These are phyloP conservation scores for Narthecium ossifragum DNA, from an alignment of 106 monocot genomes.

Conservation along the genomic window DNA sequence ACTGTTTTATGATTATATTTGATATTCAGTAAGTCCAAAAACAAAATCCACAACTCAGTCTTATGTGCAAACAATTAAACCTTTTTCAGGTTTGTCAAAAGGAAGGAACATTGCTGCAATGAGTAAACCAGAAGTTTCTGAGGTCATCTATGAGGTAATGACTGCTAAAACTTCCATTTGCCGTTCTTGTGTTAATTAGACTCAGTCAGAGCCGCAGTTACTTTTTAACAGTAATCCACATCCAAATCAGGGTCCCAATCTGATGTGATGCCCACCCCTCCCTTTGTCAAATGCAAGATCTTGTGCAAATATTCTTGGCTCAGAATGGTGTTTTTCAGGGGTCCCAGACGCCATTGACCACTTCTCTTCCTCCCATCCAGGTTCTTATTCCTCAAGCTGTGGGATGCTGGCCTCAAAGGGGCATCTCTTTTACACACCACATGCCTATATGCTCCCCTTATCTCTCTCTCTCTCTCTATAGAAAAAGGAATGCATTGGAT, in stretches of 20 bases:
- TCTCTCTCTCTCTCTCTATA: not conserved
- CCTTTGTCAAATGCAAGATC: conserved; percentile 4
- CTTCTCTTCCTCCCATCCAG: not conserved
- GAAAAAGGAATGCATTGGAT: conserved; percentile 1
- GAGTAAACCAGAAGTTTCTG: not conserved
- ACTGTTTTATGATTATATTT: not conserved
- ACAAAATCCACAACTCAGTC: not conserved
- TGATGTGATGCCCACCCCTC: not conserved
- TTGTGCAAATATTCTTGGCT: conserved; percentile 1
- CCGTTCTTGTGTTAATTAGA: not conserved
- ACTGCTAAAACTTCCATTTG: not conserved
- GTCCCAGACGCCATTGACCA: conserved; percentile 7
- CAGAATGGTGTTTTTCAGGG: not conserved
- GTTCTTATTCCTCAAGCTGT: not conserved
- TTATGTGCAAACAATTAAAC: not conserved
- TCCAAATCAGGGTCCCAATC: not conserved
- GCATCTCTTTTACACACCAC: conserved; percentile 30
- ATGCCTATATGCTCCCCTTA: not conserved
- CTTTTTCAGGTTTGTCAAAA: not conserved
- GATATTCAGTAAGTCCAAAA: not conserved
- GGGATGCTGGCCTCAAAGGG: not conserved
- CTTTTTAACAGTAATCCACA: not conserved
- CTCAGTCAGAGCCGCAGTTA: not conserved
- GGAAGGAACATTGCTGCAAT: not conserved
- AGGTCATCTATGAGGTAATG: not conserved